These are phyloP conservation scores for Cercospora zeina DNA, from an alignment of 2,329 filamentous ascomycete genomes.

Conservation along the genomic window DNA sequence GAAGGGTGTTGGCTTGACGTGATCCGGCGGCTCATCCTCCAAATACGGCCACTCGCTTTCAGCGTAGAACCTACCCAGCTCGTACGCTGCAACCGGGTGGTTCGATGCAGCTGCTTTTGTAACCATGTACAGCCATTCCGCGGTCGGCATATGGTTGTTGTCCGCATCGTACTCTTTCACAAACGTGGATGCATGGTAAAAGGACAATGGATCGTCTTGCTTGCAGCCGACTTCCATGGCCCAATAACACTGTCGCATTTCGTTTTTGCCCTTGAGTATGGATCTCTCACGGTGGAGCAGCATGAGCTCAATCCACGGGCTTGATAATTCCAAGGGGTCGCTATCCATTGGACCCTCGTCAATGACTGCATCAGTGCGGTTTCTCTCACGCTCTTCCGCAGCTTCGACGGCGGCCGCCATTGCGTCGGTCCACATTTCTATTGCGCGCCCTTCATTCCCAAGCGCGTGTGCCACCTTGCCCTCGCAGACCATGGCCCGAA, in stretches of 20 bases:
- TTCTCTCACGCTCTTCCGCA: constrained; percentile 17
- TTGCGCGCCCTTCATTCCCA: constrained; percentile 33
- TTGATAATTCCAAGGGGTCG: constrained; percentile 32
- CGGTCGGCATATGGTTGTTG: constrained; percentile 33
- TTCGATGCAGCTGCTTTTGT: constrained; percentile 49
- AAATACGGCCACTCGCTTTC: constrained; percentile 38
- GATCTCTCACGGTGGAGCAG: constrained; percentile 27
- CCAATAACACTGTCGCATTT: constrained; percentile 33
- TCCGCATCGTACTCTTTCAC: constrained; percentile 28
- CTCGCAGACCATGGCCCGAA: constrained; percentile 36
- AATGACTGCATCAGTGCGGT: not conserved
- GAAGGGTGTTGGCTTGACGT: constrained; percentile 40
- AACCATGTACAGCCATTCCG: constrained; percentile 47
- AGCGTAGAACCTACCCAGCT: constrained; percentile 46
- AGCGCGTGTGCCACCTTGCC: constrained; percentile 34
- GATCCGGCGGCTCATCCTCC: constrained; percentile 39
- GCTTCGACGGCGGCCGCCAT: constrained; percentile 29
- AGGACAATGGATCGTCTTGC: constrained; percentile 49
- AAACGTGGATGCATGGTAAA: constrained; percentile 39
- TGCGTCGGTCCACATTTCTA: constrained; percentile 34
- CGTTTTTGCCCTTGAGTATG: constrained; percentile 17
- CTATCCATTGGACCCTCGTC: not conserved
- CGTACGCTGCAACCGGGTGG: constrained; percentile 42
- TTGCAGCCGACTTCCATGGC: constrained; percentile 43
- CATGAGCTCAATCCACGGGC: constrained; percentile 40